phyloP scores from a whole-genome alignment of 1,284 basidiomycete genomes.

The Ceratobasidium sp. region DNA sequence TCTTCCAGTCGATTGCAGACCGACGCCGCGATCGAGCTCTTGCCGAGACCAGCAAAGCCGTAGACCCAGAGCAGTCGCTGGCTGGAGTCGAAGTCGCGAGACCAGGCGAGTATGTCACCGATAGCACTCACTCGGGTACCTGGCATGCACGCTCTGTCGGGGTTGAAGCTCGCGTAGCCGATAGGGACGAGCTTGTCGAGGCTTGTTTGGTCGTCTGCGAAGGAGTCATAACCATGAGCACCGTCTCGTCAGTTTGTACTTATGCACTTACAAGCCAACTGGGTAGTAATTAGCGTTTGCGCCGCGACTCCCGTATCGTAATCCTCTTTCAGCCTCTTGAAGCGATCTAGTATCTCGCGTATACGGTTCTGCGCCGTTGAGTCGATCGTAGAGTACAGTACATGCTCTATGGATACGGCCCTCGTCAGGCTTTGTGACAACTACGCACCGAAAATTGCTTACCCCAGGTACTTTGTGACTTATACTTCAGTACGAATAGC shows the following conservation, averaged over 20 bases:
- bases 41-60: constrained; percentile 25
- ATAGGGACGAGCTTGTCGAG: background rate
- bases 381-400: background rate
- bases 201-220: background rate
- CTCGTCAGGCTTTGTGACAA: background rate
- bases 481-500: background rate
- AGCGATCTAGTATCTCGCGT: background rate
- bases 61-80: constrained; percentile 4
- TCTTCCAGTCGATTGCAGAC: constrained; percentile 5
- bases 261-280: background rate
- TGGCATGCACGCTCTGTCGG: background rate
- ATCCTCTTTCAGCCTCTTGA: background rate
- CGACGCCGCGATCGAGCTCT: constrained; percentile 10
- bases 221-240: background rate
- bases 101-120: background rate
- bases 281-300: background rate
- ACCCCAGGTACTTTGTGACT: background rate
- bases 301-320: background rate
- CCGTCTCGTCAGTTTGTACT: no score
- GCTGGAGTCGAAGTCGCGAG: background rate
- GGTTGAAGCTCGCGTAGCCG: background rate
- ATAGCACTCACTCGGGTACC: background rate
- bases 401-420: background rate
- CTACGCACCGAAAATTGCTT: background rate
- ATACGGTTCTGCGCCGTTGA: background rate